These are phyloP conservation scores for Phytopythium sindhum DNA, from an alignment of 352 stramenopile genomes.

Conservation along the genomic window DNA sequence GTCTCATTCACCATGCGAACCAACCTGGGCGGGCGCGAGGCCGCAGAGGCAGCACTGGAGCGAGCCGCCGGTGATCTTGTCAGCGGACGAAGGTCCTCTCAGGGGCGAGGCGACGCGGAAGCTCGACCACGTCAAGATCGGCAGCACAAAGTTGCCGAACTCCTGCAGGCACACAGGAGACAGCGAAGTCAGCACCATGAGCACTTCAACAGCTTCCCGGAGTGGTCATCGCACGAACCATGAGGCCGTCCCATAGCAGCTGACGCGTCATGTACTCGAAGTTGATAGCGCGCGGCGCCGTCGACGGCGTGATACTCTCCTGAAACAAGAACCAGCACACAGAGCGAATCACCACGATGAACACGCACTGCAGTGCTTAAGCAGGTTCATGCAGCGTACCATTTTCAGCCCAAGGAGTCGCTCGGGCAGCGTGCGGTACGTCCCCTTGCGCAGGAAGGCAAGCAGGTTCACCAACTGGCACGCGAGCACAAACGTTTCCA, in stretches of 20 bases:
- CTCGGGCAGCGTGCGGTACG: slow-evolving; percentile 70
- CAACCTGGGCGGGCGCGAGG: slow-evolving; percentile 48
- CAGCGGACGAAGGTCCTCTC: slow-evolving; percentile 6
- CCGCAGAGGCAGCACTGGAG: slow-evolving; percentile 65
- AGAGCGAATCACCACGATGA: not conserved
- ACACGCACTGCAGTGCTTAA: not conserved
- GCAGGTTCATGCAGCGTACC: slow-evolving; percentile 21
- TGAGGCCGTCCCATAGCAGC: slow-evolving; percentile 77
- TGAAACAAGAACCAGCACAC: slow-evolving; percentile 11
- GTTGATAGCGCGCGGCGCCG: slow-evolving; percentile 65
- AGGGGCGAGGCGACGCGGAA: slow-evolving; percentile 19
- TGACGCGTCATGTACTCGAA: slow-evolving; percentile 88
- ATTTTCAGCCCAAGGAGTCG: slow-evolving; percentile 67
- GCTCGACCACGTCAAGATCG: slow-evolving; percentile 67
- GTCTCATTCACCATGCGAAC: not conserved
- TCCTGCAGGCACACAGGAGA: slow-evolving; percentile 32
- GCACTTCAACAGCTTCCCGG: not conserved
- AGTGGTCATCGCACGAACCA: slow-evolving; percentile 36
- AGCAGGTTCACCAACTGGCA: slow-evolving; percentile 75
- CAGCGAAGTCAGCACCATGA: not conserved
- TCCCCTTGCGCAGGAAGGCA: slow-evolving; percentile 65
- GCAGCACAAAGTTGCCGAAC: slow-evolving; percentile 75
- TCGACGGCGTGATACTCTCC: slow-evolving; percentile 55
- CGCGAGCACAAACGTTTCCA: slow-evolving; percentile 64
- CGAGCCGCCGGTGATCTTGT: slow-evolving; percentile 5